These are phyloP conservation scores for Podospora fimiseda DNA, from an alignment of 495 filamentous ascomycete species.

Conservation along the genomic window DNA sequence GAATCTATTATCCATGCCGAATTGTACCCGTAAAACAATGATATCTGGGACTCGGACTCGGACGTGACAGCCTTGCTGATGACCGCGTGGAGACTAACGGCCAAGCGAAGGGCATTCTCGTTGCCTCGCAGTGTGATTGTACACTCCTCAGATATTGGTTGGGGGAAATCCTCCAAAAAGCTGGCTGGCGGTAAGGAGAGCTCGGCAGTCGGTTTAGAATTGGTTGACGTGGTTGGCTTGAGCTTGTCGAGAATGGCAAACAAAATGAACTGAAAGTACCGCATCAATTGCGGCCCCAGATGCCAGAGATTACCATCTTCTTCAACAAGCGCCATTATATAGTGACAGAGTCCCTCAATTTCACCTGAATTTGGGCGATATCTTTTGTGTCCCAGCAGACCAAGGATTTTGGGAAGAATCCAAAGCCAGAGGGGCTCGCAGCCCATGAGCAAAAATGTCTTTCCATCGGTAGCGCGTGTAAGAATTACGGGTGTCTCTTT, in stretches of 20 bases:
- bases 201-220: not conserved
- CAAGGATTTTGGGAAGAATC: conserved; percentile 61
- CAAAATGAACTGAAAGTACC: conserved; percentile 35
- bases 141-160: conserved; percentile 10
- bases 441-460: conserved; percentile 39
- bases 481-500: conserved; percentile 67
- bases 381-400: conserved; percentile 45
- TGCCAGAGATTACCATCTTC: conserved; percentile 39
- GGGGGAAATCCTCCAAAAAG: conserved; percentile 12
- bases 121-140: conserved; percentile 10
- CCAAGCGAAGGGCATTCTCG: conserved; percentile 26
- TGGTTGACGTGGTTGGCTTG: not conserved
- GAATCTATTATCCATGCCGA: conserved; percentile 34
- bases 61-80: conserved; percentile 10
- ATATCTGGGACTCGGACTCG: not conserved
- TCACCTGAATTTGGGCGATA: conserved; percentile 37
- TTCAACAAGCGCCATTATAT: conserved; percentile 34
- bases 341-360: conserved; percentile 46
- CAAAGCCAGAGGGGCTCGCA: conserved; percentile 69
- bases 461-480: conserved; percentile 37
- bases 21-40: conserved; percentile 17
- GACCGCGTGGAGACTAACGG: conserved; percentile 18
- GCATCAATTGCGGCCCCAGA: conserved; percentile 35
- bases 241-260: conserved; percentile 19
- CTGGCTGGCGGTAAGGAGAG: conserved; percentile 20